These are phyloP conservation scores for Scolecobasidium constrictum DNA, from an alignment of 2,329 filamentous ascomycete species.

Conservation along the genomic window DNA sequence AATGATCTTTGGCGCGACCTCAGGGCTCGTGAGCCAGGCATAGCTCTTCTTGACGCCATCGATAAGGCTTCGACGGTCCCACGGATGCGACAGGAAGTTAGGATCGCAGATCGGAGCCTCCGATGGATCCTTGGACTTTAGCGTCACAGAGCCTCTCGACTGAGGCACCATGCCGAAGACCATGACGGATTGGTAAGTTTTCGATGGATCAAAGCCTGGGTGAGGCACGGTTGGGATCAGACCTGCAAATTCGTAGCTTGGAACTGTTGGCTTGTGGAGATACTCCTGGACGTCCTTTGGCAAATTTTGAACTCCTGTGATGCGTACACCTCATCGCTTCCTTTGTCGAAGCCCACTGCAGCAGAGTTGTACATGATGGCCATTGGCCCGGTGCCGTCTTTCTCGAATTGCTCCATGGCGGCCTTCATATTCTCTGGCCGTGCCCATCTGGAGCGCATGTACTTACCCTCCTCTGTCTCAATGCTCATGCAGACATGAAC, in stretches of 20 bases:
- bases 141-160: conserved; percentile 38
- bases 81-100: conserved; percentile 41
- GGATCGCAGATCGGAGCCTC: conserved; percentile 43
- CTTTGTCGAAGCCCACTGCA: conserved; percentile 36
- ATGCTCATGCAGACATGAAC: conserved; percentile 42
- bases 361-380: conserved; percentile 13
- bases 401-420: conserved; percentile 4
- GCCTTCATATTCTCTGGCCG: conserved; percentile 1
- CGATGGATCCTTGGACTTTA: conserved; percentile 42
- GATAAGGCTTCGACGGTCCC: conserved; percentile 41
- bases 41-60: conserved; percentile 36
- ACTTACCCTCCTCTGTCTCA: conserved; percentile 13
- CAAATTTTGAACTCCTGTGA: conserved; percentile 40
- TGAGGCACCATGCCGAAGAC: conserved; percentile 42
- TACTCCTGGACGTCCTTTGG: conserved; percentile 32
- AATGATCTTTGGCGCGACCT: conserved; percentile 34
- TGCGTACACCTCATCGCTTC: conserved; percentile 24
- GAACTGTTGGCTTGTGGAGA: conserved; percentile 40
- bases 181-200: conserved; percentile 35
- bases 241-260: conserved; percentile 44
- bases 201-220: conserved; percentile 23
- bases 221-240: conserved; percentile 21
- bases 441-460: conserved; percentile 1
- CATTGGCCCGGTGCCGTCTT: conserved; percentile 6
- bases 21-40: conserved; percentile 31